Conservation (phyloP, 2,329 filamentous ascomycete species). For the Didymella sp. region DNA sequence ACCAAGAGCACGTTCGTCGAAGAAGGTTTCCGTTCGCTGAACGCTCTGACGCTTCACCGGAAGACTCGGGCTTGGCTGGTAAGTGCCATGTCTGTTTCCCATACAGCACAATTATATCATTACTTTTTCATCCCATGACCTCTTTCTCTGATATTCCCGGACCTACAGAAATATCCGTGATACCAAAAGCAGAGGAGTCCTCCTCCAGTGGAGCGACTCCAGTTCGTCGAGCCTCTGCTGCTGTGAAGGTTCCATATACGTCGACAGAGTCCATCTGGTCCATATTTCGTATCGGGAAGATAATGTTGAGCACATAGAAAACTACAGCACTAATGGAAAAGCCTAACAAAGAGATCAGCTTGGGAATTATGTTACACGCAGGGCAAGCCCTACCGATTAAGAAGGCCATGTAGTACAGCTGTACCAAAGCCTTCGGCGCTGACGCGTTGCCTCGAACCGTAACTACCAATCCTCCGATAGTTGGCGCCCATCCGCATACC, state of each 20-base stretch:
- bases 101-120: not conserved
- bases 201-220: slow-evolving; percentile 47
- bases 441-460: slow-evolving; percentile 43
- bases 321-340: slow-evolving; percentile 50
- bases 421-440: slow-evolving; percentile 49
- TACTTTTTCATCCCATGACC: slow-evolving; percentile 2
- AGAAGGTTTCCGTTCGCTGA: not conserved
- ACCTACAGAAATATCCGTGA: slow-evolving; percentile 2
- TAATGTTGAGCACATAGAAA: slow-evolving; percentile 46
- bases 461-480: slow-evolving; percentile 52
- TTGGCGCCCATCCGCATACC: slow-evolving; percentile 55
- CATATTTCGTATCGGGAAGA: slow-evolving; percentile 52
- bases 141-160: not conserved
- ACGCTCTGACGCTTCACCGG: not conserved
- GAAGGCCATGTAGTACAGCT: slow-evolving; percentile 59
- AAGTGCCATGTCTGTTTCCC: not conserved
- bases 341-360: slow-evolving; percentile 35
- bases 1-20: not conserved
- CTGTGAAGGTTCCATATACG: slow-evolving; percentile 56
- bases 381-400: slow-evolving; percentile 48
- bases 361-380: not conserved
- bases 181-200: slow-evolving; percentile 2
- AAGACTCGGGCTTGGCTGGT: not conserved
- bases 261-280: slow-evolving; percentile 56
- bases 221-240: slow-evolving; percentile 52